Evolutionary conservation across 2,329 filamentous ascomycete species (phyloP).

Genomic region (Chrysosporium keratinophilum): DNA sequence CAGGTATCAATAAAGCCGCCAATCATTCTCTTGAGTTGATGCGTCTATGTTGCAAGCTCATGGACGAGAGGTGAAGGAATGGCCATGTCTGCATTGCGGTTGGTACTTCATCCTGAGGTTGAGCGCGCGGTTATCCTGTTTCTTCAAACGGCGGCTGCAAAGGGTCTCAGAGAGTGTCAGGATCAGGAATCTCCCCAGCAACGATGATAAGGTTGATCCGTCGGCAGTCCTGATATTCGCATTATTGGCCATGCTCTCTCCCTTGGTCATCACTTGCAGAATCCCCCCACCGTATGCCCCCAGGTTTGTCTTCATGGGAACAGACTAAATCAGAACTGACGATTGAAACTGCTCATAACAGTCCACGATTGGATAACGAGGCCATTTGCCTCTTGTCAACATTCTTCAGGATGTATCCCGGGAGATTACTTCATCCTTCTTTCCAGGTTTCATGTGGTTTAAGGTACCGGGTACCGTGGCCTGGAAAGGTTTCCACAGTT

Average conservation of each 20-base stretch:
- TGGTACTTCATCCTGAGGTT: neutral
- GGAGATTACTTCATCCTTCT: neutral
- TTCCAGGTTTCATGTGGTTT: neutral
- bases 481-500: conserved; percentile 3
- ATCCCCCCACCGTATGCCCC: neutral
- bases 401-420: conserved; percentile 6
- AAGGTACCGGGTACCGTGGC: neutral
- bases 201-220: neutral
- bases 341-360: neutral
- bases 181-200: conserved; percentile 6
- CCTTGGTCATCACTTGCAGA: neutral
- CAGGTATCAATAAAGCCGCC: neutral
- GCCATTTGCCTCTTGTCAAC: neutral
- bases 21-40: neutral
- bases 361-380: neutral
- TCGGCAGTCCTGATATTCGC: neutral
- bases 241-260: neutral
- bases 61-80: neutral
- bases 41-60: conserved; percentile 3
- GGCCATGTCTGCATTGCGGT: neutral
- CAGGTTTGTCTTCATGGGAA: neutral
- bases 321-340: conserved; percentile 4
- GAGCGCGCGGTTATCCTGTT: conserved; percentile 8
- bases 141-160: conserved; percentile 2
- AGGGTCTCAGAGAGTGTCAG: neutral